Conservation (phyloP, 495 filamentous ascomycete genomes). For the Penicillium robsamsonii region DNA sequence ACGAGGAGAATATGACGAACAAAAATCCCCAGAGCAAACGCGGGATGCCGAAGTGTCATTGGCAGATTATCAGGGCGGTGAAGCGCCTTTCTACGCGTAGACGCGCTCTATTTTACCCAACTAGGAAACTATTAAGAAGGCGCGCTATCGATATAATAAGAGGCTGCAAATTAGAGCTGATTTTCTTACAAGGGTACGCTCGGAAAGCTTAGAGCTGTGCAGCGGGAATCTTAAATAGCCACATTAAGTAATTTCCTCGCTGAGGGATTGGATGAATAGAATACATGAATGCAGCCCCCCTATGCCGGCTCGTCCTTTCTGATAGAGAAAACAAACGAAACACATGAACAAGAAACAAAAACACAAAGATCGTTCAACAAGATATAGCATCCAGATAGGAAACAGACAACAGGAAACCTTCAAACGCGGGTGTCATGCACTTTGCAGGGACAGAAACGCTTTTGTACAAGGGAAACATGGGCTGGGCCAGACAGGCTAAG, state of each 20-base stretch:
- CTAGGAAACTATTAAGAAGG: slow-evolving; percentile 5
- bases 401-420: slow-evolving; percentile 18
- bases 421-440: slow-evolving; percentile 19
- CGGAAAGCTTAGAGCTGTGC: neutral
- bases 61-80: slow-evolving; percentile 19
- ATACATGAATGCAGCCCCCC: slow-evolving; percentile 33
- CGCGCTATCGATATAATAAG: neutral
- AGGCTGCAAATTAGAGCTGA: neutral
- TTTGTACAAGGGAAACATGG: slow-evolving; percentile 38
- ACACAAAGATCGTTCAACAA: slow-evolving; percentile 21
- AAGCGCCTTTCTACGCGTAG: slow-evolving; percentile 17
- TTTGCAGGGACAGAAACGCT: slow-evolving; percentile 27
- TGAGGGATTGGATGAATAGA: slow-evolving; percentile 28
- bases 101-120: slow-evolving; percentile 28
- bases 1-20: neutral
- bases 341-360: slow-evolving; percentile 16
- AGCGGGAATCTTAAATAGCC: slow-evolving; percentile 13
- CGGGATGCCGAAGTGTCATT: slow-evolving; percentile 17
- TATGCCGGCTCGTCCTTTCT: slow-evolving; percentile 15
- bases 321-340: slow-evolving; percentile 15
- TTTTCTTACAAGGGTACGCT: neutral
- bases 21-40: slow-evolving; percentile 22
- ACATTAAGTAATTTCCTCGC: slow-evolving; percentile 28
- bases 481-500: slow-evolving; percentile 14
- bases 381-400: slow-evolving; percentile 17